Base-by-base conservation (phyloP, 179 eudicot genomes). In the Heliamphora pulchella region DNA sequence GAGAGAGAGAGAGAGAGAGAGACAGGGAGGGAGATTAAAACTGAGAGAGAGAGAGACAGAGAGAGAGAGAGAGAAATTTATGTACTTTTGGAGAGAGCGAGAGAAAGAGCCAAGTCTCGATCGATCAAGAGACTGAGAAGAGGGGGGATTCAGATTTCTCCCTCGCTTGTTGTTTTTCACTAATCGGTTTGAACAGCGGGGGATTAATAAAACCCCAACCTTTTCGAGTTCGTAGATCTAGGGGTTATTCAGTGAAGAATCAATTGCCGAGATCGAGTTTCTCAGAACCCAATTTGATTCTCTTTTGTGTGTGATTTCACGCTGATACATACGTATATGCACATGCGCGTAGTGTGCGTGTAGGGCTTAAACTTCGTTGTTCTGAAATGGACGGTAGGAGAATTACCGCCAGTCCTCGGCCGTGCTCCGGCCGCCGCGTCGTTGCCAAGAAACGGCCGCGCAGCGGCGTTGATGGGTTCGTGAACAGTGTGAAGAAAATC, bases 371-470 rank as follows among this genome's bases (percentile, higher is more conserved):
- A 43, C 55, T 63, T 20, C 8, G 75, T 78, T 66, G 50, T 63
- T 47, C 71, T 39, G 71, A 58, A n/a, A 93, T 93, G 97, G 97
- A 93, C 47, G 97, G 93, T 46, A 84, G 97, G 82, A 88, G 91
- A 79, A 92, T 93, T 48, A 86, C 94, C 69, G 97, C 94, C 70
- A 92, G 89, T 81, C 96, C 97, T 31, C 86, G 97, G 81, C 97
- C 97, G 58, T 88, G 92, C 75, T 74, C 78, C 54, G 89, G 87
- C 20, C 88, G 97, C 14, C 88, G 97, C 3, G 91, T 93, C 8
- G 89, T 90, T 80, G 97, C 94, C 62, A 90, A 87, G 86, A 92
- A 89, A 84, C 88, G 94, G 54, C 90, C 86, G 5, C 80, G 93
- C 22, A 80, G 90, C 13, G 87, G 89, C 2, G 69, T 80, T 3